phyloP scores from a whole-genome alignment of 2,329 filamentous ascomycete genomes.

The Alternaria tenuissima region DNA sequence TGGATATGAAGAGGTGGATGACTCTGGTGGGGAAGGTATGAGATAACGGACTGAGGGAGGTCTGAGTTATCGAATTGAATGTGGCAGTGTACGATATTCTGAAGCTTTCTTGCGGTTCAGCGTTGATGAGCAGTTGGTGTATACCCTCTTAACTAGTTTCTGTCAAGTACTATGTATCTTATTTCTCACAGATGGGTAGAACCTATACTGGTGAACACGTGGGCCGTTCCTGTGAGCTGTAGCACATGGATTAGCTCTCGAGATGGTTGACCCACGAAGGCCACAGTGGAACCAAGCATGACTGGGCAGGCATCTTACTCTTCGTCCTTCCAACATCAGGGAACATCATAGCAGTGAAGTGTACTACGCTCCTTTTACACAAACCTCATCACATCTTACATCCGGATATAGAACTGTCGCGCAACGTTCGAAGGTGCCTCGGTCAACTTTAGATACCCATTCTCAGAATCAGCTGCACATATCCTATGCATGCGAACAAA shows the following conservation, averaged over 20 bases:
- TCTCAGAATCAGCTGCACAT: background rate
- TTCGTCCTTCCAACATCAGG: background rate
- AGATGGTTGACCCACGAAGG: background rate
- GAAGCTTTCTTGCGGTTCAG: background rate
- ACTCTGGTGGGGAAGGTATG: background rate
- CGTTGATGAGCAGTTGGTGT: background rate
- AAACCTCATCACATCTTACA: background rate
- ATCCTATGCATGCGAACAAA: background rate
- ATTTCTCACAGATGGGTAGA: background rate
- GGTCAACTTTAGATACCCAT: background rate
- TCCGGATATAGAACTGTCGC: background rate
- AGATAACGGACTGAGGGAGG: background rate
- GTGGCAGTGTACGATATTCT: background rate
- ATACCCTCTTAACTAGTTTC: background rate
- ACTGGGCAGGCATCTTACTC: background rate
- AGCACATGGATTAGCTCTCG: background rate
- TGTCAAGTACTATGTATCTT: background rate
- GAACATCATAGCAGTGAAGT: background rate
- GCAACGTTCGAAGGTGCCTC: background rate
- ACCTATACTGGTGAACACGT: background rate
- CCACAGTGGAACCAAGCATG: background rate
- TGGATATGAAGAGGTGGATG: background rate
- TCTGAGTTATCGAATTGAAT: background rate
- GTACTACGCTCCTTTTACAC: background rate
- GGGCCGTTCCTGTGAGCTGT: background rate